Evolutionary conservation across 2,329 filamentous ascomycete genomes (phyloP), one percentile per base, ranked within the genome.

Genomic region (Ascocoryne sarcoides): DNA sequence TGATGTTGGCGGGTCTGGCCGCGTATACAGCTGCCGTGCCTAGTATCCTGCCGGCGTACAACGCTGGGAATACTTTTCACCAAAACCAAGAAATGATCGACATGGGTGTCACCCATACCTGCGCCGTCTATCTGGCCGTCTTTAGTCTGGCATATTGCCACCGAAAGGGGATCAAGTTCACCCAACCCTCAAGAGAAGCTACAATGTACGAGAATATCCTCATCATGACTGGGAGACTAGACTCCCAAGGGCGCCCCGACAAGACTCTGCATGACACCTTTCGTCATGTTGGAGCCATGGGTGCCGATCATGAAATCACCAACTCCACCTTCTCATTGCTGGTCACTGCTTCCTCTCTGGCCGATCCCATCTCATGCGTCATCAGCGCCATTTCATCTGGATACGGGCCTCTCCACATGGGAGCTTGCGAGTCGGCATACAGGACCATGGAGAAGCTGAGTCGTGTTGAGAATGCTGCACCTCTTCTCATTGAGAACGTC

Each of bases 301-400:
- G 66, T 42, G 61, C 64, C 1, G 69, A 62, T 47, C 69, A 73
- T 44, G 70, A 69, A 43, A 68, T 71, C 63, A 68, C 69, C 14
- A 61, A 67, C 35, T 67, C 67, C 0, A 70, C 67, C 0, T 65
- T 67, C 4, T 63, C 66, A 1, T 60, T 68, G 37, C 54, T 71
- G 3, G 63, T 68, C 33, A 63, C 66, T 2, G 63, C 67, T 1
- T 71, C 68, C 3, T 65, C 67, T 1, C 58, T 72, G 0, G 60
- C 66, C 1, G 69, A 73, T 44, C 67, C 69, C 0, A 36, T 53
- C 9, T 65, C 63, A 20, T 54, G 65, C 16, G 59, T 66, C 8
- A 59, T 64, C 4, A 58, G 62, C 1, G 55, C 66, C 2, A 52
- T 64, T 0, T 59, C 67, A 14, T 62, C 62, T 3, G 57, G 55